These are phyloP conservation scores for Rhodosporidiobolus odoratus DNA, from an alignment of 768 basidiomycete species.

Conservation along the genomic window DNA sequence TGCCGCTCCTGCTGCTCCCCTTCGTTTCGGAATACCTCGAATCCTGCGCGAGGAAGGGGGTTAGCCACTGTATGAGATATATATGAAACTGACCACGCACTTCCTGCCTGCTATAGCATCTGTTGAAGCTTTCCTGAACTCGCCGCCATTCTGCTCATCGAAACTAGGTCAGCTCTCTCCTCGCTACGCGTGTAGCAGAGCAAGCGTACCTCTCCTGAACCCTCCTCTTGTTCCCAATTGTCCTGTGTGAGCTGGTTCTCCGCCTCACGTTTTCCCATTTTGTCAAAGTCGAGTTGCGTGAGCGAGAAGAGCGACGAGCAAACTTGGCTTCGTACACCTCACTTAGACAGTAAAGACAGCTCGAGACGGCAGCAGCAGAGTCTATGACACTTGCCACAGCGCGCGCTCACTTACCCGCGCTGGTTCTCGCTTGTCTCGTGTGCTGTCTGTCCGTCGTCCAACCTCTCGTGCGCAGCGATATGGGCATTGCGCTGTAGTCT, in stretches of 20 bases:
- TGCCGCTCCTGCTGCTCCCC: background rate
- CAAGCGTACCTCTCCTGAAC: conserved; percentile 6
- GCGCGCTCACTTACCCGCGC: too few relatives aligned
- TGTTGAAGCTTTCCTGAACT: conserved; percentile 17
- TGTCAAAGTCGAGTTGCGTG: conserved; percentile 2
- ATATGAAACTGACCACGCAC: background rate
- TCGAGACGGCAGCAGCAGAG: background rate
- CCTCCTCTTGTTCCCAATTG: conserved; percentile 33
- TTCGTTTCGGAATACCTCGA: conserved; percentile 30
- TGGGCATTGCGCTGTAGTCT: too few relatives aligned
- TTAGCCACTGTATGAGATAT: background rate
- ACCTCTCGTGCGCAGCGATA: too few relatives aligned
- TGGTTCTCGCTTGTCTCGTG: too few relatives aligned
- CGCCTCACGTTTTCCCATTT: conserved; percentile 36
- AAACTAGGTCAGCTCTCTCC: background rate
- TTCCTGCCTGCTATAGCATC: conserved; percentile 10
- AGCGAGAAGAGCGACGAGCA: background rate
- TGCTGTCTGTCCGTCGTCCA: background rate
- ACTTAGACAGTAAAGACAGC: background rate
- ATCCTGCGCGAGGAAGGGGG: conserved; percentile 8
- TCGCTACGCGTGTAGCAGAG: background rate
- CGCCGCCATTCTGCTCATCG: conserved; percentile 10
- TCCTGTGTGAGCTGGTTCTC: conserved; percentile 34
- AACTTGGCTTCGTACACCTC: background rate
- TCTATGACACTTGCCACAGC: too few relatives aligned